Base-by-base conservation (phyloP, 805 yeast genomes). In the Kuraishia capsulata region DNA sequence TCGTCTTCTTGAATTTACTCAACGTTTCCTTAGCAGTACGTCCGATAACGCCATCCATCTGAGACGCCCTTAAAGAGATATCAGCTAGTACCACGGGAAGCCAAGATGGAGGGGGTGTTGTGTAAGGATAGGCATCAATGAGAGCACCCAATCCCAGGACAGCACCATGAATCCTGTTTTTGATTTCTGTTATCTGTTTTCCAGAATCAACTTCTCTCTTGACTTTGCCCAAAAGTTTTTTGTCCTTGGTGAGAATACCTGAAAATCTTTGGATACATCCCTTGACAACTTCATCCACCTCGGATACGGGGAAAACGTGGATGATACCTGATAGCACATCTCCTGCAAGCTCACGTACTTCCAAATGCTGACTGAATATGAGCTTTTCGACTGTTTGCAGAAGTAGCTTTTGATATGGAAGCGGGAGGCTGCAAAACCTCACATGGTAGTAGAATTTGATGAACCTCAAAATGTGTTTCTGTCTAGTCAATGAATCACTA, bases 51-150 rank as follows among this genome's bases (percentile, higher is more conserved):
- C 97, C 97, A 14, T 79, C 79, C 17, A 83, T 72, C 13, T 82
- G 76, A 3, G 81, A 69, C 3, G 87, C 79, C 53, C 78, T 78
- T 20, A 72, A 73, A 1, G 96, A 88, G 42, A 92, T 60, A 1
- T 73, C 63, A 1, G 82, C 69, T 44, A 90, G 64, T 13, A 84
- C 73, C 6, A 65, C 61, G 0, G 97, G 97, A 16, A 90, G 69
- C 97, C 97, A 92, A 20, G 47, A 39, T 1, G 98, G 97, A 2
- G 95, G 89, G 0, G 98, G 98, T 1, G 95, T 81, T 2, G 69
- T 64, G 51, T 88, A 92, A 2, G 97, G 90, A 59, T 83, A 92
- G 0, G 97, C 97, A 35, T 80, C 78, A 2, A 92, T 75, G 32
- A 90, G 62, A 0, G 97, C 85, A 6, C 97, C 95, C 2, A 90